Evolutionary conservation across 2,329 filamentous ascomycete genomes (phyloP), one percentile per base, ranked within the genome.

Genomic region (Xylariaceae sp.): DNA sequence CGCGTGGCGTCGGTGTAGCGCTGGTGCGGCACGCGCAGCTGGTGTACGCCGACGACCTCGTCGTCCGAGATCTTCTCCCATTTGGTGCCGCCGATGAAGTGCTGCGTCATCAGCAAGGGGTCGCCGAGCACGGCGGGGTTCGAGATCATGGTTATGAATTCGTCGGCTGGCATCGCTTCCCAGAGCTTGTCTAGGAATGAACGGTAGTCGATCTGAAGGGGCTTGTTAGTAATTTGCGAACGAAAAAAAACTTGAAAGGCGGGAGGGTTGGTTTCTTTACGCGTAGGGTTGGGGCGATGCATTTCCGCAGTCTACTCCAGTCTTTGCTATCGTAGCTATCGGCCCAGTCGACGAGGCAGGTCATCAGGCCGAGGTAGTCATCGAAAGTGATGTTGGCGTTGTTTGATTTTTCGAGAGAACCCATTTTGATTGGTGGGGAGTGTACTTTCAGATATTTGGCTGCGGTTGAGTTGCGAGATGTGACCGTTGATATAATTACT

Each of bases 281-380:
- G 37, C 75, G 76, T 12, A 86, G 69, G 1, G 81, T 86, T 1
- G 87, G 86, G 2, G 87, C 86, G 63, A 90, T 86, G 76, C 82
- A 84, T 62, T 81, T 82, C 54, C 75, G 67, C 33, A 87, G 79
- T 48, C 84, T 79, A 4, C 76, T 72, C 84, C 85, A 87, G 74
- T 87, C 81, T 74, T 88, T 88, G 71, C 76, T 81, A 72, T 87
- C 83, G 72, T 86, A 87, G 74, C 81, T 85, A 69, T 87, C 83
- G 57, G 83, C 84, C 85, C 85, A 87, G 64, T 87, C 80, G 72
- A 83, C 64, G 16, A 73, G 50, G 39, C 70, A 72, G 40, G 66
- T 60, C 60, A 59, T 67, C 3, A 73, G 65, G 24, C 68, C 71
- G 47, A 72, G 69, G 54, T 68, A 71, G 49, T 73, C 67, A 8